Evolutionary conservation across 2,329 filamentous ascomycete genomes (phyloP), one percentile per base, ranked within the genome.

Genomic region (Claviceps digitariae): DNA sequence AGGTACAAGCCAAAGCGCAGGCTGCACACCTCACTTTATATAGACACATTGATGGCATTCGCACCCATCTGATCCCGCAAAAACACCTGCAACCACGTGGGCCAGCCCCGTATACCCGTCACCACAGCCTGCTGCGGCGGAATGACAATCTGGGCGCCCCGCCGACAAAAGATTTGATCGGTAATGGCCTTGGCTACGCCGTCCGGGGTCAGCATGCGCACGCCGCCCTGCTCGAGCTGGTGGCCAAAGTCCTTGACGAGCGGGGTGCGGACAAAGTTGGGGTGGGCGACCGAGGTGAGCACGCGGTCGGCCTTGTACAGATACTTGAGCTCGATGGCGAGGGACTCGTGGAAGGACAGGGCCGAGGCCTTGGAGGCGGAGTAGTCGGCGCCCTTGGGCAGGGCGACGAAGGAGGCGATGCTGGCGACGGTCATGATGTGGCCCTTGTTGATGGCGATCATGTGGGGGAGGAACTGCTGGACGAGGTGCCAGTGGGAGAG

Each of bases 381-480:
- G 68, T 88, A 88, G 66, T 87, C 82, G 21, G 81, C 77, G 69
- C 82, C 78, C 53, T 74, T 74, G 1, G 83, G 76, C 0, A 81
- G 74, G 1, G 76, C 71, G 4, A 80, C 63, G 62, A 79, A 86
- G 12, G 77, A 77, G 0, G 83, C 83, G 44, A 81, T 71, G n/a
- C 77, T 82, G 15, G 84, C 82, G 12, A 88, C 76, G 0, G 82
- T 87, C 36, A 88, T 79, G 46, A 88, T 66, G 70, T 86, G 84
- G 51, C 85, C 84, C 68, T 88, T 84, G 69, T 87, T 80, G 5
- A 63, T 60, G 25, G 68, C 62, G 47, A 84, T 69, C 76, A 89
- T 84, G 58, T 67, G 62, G 0, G 85, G 84, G 1, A 89, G 70
- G 65, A 87, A 87, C 57, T 84, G 76, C 60, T 81, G 76, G 0